These are phyloP conservation scores for Filosporella fistucella DNA, from an alignment of 495 filamentous ascomycete genomes.

Conservation along the genomic window DNA sequence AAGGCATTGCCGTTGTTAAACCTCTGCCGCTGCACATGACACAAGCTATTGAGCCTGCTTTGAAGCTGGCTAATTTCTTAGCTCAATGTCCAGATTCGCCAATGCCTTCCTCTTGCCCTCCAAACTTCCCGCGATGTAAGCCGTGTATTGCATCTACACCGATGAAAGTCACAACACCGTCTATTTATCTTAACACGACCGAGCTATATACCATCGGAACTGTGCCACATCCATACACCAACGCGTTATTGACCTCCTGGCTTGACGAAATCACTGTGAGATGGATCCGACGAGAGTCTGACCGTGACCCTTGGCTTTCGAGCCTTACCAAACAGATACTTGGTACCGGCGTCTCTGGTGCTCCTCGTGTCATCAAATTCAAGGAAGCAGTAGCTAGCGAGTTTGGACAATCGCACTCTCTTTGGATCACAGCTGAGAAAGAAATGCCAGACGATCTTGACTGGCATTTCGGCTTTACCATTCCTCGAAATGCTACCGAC, in stretches of 20 bases:
- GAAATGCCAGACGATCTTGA: conserved; percentile 60
- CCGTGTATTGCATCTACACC: conserved; percentile 61
- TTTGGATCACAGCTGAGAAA: conserved; percentile 80
- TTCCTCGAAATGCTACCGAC: conserved; percentile 52
- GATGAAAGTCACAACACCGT: conserved; percentile 51
- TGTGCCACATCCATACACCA: conserved; percentile 87
- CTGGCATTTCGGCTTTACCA: conserved; percentile 84
- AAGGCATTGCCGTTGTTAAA: conserved; percentile 74
- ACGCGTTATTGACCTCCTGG: conserved; percentile 51
- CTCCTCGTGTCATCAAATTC: conserved; percentile 62
- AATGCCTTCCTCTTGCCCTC: conserved; percentile 75
- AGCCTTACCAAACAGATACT: conserved; percentile 68
- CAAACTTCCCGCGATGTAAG: conserved; percentile 68
- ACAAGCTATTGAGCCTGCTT: conserved; percentile 62
- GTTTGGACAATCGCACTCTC: conserved; percentile 46
- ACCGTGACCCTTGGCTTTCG: conserved; percentile 76
- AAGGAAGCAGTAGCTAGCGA: conserved; percentile 78
- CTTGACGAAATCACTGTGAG: conserved; percentile 51
- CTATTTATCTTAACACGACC: conserved; percentile 55
- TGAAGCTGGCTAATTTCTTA: conserved; percentile 66
- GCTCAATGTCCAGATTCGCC: conserved; percentile 68
- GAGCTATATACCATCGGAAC: conserved; percentile 74
- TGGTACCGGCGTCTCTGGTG: conserved; percentile 52
- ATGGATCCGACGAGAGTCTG: conserved; percentile 69
- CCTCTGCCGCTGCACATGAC: conserved; percentile 70